Conservation (phyloP, 208 protist genomes). For the Phytomonas sp. region DNA sequence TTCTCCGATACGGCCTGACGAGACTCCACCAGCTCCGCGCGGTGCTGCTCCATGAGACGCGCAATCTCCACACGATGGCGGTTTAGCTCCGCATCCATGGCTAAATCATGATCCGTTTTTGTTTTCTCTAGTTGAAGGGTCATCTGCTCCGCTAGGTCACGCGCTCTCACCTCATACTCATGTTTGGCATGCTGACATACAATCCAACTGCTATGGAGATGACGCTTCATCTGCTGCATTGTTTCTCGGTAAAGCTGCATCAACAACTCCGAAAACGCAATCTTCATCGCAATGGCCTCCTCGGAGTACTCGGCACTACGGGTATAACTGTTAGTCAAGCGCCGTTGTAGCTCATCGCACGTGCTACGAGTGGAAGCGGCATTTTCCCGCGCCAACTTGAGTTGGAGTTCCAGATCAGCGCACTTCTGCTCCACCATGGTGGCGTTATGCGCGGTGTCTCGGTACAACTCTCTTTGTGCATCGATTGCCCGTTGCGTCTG, state of each 20-base stretch:
- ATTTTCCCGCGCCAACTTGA: constrained; percentile 20
- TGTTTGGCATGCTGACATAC: constrained; percentile 7
- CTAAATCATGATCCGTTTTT: no score
- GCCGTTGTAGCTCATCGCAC: constrained; percentile 18
- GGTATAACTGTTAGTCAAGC: neutral
- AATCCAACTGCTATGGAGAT: constrained; percentile 14
- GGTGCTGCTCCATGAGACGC: constrained; percentile 10
- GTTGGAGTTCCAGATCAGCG: constrained; percentile 15
- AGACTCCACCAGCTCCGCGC: constrained; percentile 11
- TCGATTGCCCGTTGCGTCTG: constrained; percentile 24
- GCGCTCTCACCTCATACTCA: neutral
- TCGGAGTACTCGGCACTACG: constrained; percentile 20
- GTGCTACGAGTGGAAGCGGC: constrained; percentile 12
- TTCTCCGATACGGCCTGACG: no score
- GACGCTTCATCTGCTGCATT: constrained; percentile 6
- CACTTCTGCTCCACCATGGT: constrained; percentile 18
- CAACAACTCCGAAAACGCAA: constrained; percentile 4
- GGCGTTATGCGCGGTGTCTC: constrained; percentile 17
- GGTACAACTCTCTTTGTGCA: constrained; percentile 23
- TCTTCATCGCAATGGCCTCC: constrained; percentile 26
- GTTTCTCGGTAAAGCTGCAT: constrained; percentile 12
- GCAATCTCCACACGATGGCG: constrained; percentile 9
- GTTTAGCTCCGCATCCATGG: no score
- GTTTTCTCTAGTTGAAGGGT: no score
- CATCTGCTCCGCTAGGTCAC: constrained; percentile 12